Evolutionary conservation across 495 filamentous ascomycete genomes (phyloP), one percentile per base, ranked within the genome.

Genomic region (Penicillium odoratum): DNA sequence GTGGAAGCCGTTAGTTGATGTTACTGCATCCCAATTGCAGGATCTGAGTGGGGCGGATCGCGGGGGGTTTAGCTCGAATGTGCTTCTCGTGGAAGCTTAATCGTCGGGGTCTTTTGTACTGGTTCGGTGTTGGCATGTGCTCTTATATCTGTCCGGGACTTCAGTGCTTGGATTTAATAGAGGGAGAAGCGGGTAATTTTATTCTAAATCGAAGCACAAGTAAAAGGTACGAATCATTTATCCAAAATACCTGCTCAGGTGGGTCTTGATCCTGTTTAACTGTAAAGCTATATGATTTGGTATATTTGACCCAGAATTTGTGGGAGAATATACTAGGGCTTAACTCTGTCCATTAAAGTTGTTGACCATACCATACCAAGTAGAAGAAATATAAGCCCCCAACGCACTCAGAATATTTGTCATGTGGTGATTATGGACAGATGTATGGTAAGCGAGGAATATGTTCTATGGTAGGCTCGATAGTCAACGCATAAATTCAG

Each of bases 11-110:
- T n/a, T 63, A 21, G 56, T 56, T 0, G 58, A 64, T 43, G 65
- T 74, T 9, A 63, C 62, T 33, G 40, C 18, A 45, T 49, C 58
- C 36, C 57, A 71, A 30, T 28, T 73, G 18, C 36, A 56, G 26
- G 36, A 63, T 7, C 51, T 66, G 10, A 33, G 29, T 3, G 63
- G 56, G 8, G 61, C 61, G 26, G 51, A 47, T 10, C 53, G 59
- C 15, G 65, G 71, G 11, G 57, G 64, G 26, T 69, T 69, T 59
- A 16, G 34, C 8, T 48, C 48, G 48, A 30, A 40, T 40, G 38
- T n/a, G 38, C 3, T 15, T 16, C 5, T 40, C 7, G 13, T 16
- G 13, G 38, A 40, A 40, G 13, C n/a, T 4, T 15, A 47, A 11
- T 47, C 28, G 8, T 47, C 21, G 44, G 44, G 21, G 26, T 11